A percentile compares a stretch with the other conserved stretches of the same genome.
phyloP scores from a whole-genome alignment of 805 yeast genomes.

The Teunomyces stri region DNA sequence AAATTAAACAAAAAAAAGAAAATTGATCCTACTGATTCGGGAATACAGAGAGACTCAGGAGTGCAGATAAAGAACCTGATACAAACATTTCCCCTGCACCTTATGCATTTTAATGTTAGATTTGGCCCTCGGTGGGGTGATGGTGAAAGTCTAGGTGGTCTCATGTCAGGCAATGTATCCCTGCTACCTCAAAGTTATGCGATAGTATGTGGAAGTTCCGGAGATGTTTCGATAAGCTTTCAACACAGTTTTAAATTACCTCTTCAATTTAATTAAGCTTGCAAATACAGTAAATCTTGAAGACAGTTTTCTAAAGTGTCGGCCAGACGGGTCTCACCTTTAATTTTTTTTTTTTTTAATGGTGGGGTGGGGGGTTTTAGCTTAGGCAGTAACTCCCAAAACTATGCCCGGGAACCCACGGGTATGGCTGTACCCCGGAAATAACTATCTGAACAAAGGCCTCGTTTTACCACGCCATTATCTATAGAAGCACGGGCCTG shows the following conservation, averaged over 20 bases:
- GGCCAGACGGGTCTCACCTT: neutral
- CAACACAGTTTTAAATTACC: too few relatives aligned
- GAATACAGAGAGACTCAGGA: neutral
- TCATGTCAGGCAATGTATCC: neutral
- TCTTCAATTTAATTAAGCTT: too few relatives aligned
- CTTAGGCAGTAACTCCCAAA: too few relatives aligned
- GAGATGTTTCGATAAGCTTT: neutral
- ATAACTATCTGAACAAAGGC: neutral
- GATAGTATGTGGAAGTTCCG: neutral
- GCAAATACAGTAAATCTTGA: too few relatives aligned
- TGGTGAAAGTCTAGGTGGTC: neutral
- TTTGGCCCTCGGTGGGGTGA: neutral
- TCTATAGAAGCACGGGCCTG: too few relatives aligned
- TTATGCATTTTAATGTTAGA: too few relatives aligned
- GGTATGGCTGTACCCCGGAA: neutral
- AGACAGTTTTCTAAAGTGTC: neutral
- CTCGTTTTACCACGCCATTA: too few relatives aligned
- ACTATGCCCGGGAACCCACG: neutral
- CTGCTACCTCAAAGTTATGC: neutral
- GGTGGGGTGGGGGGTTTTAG: neutral
- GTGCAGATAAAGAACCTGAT: neutral
- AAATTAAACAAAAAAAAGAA: neutral
- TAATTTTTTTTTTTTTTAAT: neutral
- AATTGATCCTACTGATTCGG: too few relatives aligned
- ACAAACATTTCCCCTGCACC: too few relatives aligned